These are phyloP conservation scores for Aspergillus sp. DNA, from an alignment of 2,329 filamentous ascomycete genomes.

Conservation along the genomic window DNA sequence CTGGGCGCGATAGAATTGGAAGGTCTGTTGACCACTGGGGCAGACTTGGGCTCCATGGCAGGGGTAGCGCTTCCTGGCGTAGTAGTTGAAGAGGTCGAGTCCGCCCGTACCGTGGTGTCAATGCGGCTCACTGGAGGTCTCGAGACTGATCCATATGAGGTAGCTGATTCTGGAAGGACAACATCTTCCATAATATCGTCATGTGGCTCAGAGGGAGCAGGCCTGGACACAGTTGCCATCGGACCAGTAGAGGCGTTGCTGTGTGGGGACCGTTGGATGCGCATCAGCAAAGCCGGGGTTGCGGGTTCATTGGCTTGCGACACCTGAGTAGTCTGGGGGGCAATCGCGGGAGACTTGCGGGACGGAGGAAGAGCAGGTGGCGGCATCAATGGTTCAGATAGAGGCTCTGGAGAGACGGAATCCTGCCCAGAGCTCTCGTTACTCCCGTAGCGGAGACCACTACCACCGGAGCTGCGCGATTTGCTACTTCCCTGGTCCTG, in stretches of 20 bases:
- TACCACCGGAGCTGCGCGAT: slow-evolving; percentile 29
- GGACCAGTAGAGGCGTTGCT: slow-evolving; percentile 42
- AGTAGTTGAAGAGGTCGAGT: slow-evolving; percentile 56
- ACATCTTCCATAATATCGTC: slow-evolving; percentile 65
- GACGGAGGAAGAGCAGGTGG: slow-evolving; percentile 50
- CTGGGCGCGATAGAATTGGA: slow-evolving; percentile 51
- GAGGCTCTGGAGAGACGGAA: slow-evolving; percentile 52
- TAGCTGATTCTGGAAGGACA: slow-evolving; percentile 72
- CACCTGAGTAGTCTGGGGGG: slow-evolving; percentile 31
- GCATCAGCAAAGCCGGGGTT: slow-evolving; percentile 87
- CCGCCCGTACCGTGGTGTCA: slow-evolving; percentile 48
- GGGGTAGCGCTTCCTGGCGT: slow-evolving; percentile 68
- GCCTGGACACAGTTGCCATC: slow-evolving; percentile 37
- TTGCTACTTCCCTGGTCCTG: slow-evolving; percentile 34
- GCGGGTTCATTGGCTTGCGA: slow-evolving; percentile 60
- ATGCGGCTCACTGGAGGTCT: slow-evolving; percentile 52
- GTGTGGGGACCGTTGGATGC: slow-evolving; percentile 57
- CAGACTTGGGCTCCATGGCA: slow-evolving; percentile 37
- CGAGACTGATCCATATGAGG: slow-evolving; percentile 46
- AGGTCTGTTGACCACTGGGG: slow-evolving; percentile 28
- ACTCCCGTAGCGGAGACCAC: slow-evolving; percentile 39
- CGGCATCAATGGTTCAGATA: slow-evolving; percentile 54
- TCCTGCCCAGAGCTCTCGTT: slow-evolving; percentile 50
- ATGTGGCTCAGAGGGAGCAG: slow-evolving; percentile 47
- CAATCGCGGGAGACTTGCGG: slow-evolving; percentile 44